These are phyloP conservation scores for Penicillium simplicissimum DNA, from an alignment of 495 filamentous ascomycete species.

Conservation along the genomic window DNA sequence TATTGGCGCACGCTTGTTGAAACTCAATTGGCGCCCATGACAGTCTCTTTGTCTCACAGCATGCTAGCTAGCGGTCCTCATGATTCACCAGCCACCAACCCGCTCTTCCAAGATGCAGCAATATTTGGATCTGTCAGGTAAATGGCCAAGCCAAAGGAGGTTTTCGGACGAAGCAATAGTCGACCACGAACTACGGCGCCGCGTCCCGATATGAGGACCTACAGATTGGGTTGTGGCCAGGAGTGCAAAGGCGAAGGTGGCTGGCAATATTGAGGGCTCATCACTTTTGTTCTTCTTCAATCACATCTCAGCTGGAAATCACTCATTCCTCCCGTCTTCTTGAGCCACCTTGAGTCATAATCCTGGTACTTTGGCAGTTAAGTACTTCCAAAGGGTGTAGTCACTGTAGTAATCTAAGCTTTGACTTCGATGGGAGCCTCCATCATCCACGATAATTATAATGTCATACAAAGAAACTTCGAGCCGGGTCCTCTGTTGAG, in stretches of 20 bases:
- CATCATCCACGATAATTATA: neutral
- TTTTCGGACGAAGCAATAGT: neutral
- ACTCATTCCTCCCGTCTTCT: too few relatives aligned
- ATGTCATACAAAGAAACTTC: neutral
- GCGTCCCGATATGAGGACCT: neutral
- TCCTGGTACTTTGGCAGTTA: too few relatives aligned
- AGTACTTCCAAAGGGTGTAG: too few relatives aligned
- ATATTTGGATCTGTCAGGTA: neutral
- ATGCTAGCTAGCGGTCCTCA: neutral
- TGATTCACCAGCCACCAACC: slow-evolving; percentile 3
- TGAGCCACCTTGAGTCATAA: too few relatives aligned
- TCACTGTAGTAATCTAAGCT: neutral
- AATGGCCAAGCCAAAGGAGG: neutral
- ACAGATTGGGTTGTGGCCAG: neutral
- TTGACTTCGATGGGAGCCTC: neutral
- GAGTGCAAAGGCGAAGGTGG: neutral
- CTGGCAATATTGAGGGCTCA: neutral
- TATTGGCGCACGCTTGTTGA: slow-evolving; percentile 43
- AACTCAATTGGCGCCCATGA: slow-evolving; percentile 42
- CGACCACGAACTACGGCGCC: neutral
- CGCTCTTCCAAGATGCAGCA: neutral
- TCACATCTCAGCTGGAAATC: neutral
- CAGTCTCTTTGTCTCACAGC: slow-evolving; percentile 6
- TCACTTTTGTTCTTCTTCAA: neutral
- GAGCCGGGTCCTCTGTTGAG: neutral